These are phyloP conservation scores for Eucalyptus cladocalyx DNA, from an alignment of 345 rosid species.

Conservation along the genomic window DNA sequence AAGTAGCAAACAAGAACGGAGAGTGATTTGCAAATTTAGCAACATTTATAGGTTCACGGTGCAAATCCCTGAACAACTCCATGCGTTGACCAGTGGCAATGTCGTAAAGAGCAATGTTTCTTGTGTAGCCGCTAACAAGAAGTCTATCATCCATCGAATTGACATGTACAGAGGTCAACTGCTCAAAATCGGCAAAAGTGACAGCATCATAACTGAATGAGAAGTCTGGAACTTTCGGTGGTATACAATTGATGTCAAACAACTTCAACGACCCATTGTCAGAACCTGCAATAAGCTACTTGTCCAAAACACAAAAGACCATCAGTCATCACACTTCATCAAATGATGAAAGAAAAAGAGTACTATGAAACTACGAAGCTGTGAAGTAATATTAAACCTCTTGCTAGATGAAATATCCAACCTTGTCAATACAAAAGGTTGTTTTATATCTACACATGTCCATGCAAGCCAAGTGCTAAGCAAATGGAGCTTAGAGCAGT, in stretches of 20 bases:
- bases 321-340: neutral
- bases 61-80: constrained; percentile 26
- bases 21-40: constrained; percentile 36
- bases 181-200: constrained; percentile 24
- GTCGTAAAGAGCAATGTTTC: constrained; percentile 29
- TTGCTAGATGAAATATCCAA: neutral
- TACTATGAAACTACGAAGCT: neutral
- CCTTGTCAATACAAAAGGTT: neutral
- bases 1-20: constrained; percentile 37
- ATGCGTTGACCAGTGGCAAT: constrained; percentile 16
- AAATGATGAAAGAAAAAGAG: neutral
- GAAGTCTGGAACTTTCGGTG: constrained; percentile 2
- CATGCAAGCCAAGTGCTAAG: neutral
- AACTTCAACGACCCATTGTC: constrained; percentile 34
- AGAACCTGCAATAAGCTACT: constrained; percentile 32
- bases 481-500: neutral
- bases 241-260: constrained; percentile 18
- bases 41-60: constrained; percentile 37
- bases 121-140: constrained; percentile 37
- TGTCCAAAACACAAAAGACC: neutral
- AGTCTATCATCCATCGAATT: constrained; percentile 34
- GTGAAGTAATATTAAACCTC: neutral
- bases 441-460: neutral
- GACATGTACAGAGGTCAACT: constrained; percentile 33
- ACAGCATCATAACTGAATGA: neutral